Base-by-base conservation (phyloP, 2,329 filamentous ascomycete genomes). In the Nectriaceae sp. region DNA sequence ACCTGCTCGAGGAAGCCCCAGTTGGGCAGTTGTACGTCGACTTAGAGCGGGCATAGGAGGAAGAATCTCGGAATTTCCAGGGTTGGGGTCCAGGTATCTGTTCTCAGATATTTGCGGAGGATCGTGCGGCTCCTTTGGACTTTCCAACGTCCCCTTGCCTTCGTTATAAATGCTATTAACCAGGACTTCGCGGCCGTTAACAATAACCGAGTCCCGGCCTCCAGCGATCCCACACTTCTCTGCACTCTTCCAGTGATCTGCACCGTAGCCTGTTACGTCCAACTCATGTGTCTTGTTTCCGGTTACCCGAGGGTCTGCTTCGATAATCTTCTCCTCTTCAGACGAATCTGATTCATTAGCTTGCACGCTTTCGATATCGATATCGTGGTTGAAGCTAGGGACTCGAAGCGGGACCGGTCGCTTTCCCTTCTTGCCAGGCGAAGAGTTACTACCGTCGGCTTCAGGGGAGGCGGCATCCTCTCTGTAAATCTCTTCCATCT, bases 191-290 rank as follows among this genome's bases (percentile, higher is more conserved):
- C 81, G 82, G 15, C 84, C 79, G 47, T 80, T 76, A 38, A 88
- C 71, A 18, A 93, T 73, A 19, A 83, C 75, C 0, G 90, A 88
- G 66, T 95, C 90, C 44, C 89, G 82, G 3, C 83, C 88, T 33
- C 76, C 74, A 41, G 82, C 82, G 20, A 80, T 62, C 3, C 84
- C 86, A 26, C 78, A 75, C 51, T 80, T 72, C 55, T 86, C 76
- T 18, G 88, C 82, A 20, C 73, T 74, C 53, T 84, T 84, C 84
- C 92, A 89, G 46, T 85, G 83, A 65, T 97, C 93, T 4, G 76
- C 62, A 1, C 91, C 91, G 49, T 85, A 82, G 0, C 93, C 92
- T 44, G 85, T 84, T 19, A 96, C 84, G 62, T 97, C 92, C 46
- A 84, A 79, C 48, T 82, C 77, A 63, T 92, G 88, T 24, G 79